These are phyloP conservation scores for Pythium vanterpoolii DNA, from an alignment of 352 stramenopile species.

Conservation along the genomic window DNA sequence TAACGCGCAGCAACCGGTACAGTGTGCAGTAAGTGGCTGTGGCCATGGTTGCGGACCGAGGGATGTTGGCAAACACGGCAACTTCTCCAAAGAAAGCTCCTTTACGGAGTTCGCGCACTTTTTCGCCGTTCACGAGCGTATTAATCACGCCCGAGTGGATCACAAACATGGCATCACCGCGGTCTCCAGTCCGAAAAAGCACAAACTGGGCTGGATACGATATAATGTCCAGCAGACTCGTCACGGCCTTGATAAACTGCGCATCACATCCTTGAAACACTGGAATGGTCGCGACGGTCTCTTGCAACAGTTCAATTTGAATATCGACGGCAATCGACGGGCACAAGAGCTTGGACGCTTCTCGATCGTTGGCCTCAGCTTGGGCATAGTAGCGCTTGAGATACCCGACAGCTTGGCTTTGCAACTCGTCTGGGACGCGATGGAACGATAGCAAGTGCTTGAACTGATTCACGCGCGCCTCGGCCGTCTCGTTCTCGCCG, in stretches of 20 bases:
- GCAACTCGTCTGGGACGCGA: constrained; percentile 47
- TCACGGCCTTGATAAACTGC: constrained; percentile 56
- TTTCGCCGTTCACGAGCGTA: constrained; percentile 50
- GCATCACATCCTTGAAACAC: constrained; percentile 57
- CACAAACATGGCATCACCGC: constrained; percentile 75
- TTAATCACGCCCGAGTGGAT: constrained; percentile 66
- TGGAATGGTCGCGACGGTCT: constrained; percentile 44
- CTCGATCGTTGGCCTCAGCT: constrained; percentile 65
- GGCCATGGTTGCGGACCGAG: constrained; percentile 49
- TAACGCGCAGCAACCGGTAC: constrained; percentile 65
- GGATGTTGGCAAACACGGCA: constrained; percentile 58
- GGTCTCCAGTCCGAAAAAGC: constrained; percentile 52
- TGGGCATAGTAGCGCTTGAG: constrained; percentile 69
- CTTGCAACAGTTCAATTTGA: constrained; percentile 61
- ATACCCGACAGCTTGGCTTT: constrained; percentile 65
- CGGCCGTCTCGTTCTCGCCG: constrained; percentile 47
- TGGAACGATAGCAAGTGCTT: constrained; percentile 71
- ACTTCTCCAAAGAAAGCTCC: constrained; percentile 69
- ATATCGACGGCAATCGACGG: constrained; percentile 74
- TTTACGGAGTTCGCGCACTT: constrained; percentile 70
- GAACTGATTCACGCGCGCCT: constrained; percentile 71
- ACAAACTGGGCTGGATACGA: constrained; percentile 53
- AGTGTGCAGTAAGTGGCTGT: constrained; percentile 66
- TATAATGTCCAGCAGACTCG: constrained; percentile 60
- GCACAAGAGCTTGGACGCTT: constrained; percentile 65